Percentiles rank a stretch among this genome's conserved stretches.
Evolutionary conservation across 495 filamentous ascomycete species (phyloP).

Genomic region (Xylaria telfairii): DNA sequence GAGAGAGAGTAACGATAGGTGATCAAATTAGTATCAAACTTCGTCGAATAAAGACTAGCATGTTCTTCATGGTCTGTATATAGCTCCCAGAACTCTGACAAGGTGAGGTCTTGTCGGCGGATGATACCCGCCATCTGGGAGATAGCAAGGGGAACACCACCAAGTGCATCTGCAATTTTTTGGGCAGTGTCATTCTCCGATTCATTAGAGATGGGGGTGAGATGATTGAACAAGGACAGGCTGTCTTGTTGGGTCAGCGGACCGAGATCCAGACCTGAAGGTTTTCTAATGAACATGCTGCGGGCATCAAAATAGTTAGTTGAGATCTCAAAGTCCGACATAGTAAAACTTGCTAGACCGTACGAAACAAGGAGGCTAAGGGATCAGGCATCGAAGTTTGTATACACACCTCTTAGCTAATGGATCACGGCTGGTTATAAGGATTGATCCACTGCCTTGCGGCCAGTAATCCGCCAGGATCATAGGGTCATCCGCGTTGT

Average conservation of each 20-base stretch:
- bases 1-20: not conserved
- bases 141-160: not conserved
- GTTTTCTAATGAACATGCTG: not conserved
- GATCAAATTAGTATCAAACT: not conserved
- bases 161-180: not conserved
- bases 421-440: not conserved
- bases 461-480: not conserved
- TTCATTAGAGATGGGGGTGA: not conserved
- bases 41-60: not conserved
- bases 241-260: not conserved
- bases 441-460: not conserved
- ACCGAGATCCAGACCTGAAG: not conserved
- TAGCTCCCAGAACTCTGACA: not conserved
- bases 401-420: not conserved
- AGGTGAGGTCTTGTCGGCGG: not conserved
- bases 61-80: not conserved
- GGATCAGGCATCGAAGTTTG: no score
- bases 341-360: no score
- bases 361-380: no score
- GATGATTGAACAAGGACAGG: not conserved
- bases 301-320: no score
- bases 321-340: no score
- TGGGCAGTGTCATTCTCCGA: not conserved
- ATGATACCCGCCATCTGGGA: not conserved
- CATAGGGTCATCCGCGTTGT: not conserved